These are phyloP conservation scores for Sarocladiaceae sp. DNA, from an alignment of 2,329 filamentous ascomycete genomes.

Conservation along the genomic window DNA sequence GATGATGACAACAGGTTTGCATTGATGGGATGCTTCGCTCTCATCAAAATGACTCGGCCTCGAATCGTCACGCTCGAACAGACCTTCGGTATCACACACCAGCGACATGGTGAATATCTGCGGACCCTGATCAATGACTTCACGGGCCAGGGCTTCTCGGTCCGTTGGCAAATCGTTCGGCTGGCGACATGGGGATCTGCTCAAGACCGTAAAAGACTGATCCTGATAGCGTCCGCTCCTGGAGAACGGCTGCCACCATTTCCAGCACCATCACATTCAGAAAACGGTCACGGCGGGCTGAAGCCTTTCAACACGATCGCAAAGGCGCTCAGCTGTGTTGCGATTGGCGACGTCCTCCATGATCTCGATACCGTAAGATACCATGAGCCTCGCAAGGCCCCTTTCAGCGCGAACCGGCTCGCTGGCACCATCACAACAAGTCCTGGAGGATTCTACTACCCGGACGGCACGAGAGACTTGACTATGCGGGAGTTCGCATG, in stretches of 20 bases:
- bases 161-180: constrained; percentile 62
- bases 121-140: constrained; percentile 59
- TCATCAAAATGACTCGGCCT: constrained; percentile 57
- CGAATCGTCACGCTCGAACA: constrained; percentile 76
- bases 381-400: constrained; percentile 22
- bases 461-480: constrained; percentile 56
- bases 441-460: constrained; percentile 61
- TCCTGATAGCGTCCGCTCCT: constrained; percentile 58
- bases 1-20: constrained; percentile 67
- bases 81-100: constrained; percentile 61
- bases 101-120: constrained; percentile 52
- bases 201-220: constrained; percentile 45
- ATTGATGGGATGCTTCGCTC: constrained; percentile 46
- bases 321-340: constrained; percentile 28
- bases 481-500: constrained; percentile 65
- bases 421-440: constrained; percentile 61
- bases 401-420: constrained; percentile 45
- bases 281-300: constrained; percentile 28
- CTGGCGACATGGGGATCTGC: constrained; percentile 48
- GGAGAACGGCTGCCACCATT: constrained; percentile 67
- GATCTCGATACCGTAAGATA: constrained; percentile 24
- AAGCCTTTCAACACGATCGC: constrained; percentile 40
- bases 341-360: constrained; percentile 37
- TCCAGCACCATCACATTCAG: constrained; percentile 56
- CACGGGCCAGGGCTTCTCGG: constrained; percentile 60